Percentiles rank a stretch among this genome's conserved stretches.
These are phyloP conservation scores for Heritiera littoralis DNA, from an alignment of 345 rosid species.

Conservation along the genomic window DNA sequence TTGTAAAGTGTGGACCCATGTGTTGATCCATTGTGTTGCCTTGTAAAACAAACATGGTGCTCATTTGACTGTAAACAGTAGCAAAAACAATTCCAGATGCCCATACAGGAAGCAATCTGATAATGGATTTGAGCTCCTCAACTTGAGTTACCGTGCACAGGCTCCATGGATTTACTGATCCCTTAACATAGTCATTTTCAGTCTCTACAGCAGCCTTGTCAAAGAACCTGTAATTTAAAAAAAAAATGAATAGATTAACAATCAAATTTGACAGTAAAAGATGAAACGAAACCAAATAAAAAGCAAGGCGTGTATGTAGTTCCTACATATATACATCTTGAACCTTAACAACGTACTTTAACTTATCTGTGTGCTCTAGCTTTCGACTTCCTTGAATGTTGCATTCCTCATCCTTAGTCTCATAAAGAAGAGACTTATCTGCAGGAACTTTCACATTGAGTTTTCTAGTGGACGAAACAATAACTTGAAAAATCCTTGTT, in stretches of 20 bases:
- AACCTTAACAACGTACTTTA: conserved; percentile 38
- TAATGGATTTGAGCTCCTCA: conserved; percentile 82
- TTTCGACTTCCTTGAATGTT: conserved; percentile 80
- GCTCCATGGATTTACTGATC: conserved; percentile 58
- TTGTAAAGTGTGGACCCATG: conserved; percentile 70
- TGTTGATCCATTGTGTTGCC: conserved; percentile 91
- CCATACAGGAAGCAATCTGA: conserved; percentile 82
- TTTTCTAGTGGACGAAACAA: conserved; percentile 79
- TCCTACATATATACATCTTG: too few relatives aligned
- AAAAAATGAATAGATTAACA: neutral
- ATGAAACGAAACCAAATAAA: neutral
- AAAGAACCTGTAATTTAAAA: conserved; percentile 28
- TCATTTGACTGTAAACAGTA: conserved; percentile 87
- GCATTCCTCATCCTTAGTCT: conserved; percentile 65
- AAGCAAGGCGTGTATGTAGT: neutral
- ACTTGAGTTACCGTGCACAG: conserved; percentile 93
- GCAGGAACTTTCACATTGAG: conserved; percentile 59
- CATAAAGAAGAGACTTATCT: conserved; percentile 70
- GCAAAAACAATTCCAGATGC: conserved; percentile 87
- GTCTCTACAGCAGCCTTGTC: conserved; percentile 92
- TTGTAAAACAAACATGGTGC: conserved; percentile 87
- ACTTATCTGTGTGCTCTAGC: conserved; percentile 68
- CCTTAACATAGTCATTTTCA: conserved; percentile 48
- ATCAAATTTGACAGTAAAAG: neutral
- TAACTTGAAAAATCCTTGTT: conserved; percentile 79